These are phyloP conservation scores for Colletotrichum paranaense DNA, from an alignment of 2,329 filamentous ascomycete species.

Conservation along the genomic window DNA sequence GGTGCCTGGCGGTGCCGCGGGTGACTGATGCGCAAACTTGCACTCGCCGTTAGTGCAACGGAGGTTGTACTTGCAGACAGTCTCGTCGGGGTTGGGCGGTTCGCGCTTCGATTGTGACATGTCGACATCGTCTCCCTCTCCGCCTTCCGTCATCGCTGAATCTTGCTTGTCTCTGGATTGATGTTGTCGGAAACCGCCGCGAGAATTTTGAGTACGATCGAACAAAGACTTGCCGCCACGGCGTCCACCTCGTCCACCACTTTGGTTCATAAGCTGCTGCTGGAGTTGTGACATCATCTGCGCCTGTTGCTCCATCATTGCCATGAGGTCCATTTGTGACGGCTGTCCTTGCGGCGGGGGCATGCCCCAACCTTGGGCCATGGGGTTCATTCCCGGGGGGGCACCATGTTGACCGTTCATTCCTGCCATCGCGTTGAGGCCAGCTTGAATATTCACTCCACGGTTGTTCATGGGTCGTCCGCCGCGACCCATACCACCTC, in stretches of 20 bases:
- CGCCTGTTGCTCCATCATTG: constrained; percentile 88
- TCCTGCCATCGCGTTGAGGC: constrained; percentile 55
- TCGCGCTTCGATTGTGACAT: constrained; percentile 66
- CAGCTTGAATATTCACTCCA: constrained; percentile 60
- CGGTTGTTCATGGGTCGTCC: constrained; percentile 65
- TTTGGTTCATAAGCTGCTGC: constrained; percentile 66
- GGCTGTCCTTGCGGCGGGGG: constrained; percentile 44
- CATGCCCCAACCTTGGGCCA: constrained; percentile 59
- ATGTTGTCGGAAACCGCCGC: constrained; percentile 60
- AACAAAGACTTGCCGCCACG: constrained; percentile 73
- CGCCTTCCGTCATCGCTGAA: constrained; percentile 44
- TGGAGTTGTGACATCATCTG: constrained; percentile 85
- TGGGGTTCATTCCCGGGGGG: constrained; percentile 50
- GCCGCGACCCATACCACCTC: constrained; percentile 62
- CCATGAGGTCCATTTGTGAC: constrained; percentile 70
- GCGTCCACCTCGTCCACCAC: constrained; percentile 57
- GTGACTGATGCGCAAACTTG: constrained; percentile 93
- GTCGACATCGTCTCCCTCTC: constrained; percentile 71
- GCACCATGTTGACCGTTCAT: constrained; percentile 47
- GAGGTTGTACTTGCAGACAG: constrained; percentile 89
- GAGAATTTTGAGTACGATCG: constrained; percentile 74
- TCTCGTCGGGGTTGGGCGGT: constrained; percentile 70
- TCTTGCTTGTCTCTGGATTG: constrained; percentile 52
- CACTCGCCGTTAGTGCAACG: constrained; percentile 90
- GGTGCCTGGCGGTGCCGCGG: constrained; percentile 82